Evolutionary conservation across 257 asterid genomes (phyloP).

Genomic region (Perilla frutescens): DNA sequence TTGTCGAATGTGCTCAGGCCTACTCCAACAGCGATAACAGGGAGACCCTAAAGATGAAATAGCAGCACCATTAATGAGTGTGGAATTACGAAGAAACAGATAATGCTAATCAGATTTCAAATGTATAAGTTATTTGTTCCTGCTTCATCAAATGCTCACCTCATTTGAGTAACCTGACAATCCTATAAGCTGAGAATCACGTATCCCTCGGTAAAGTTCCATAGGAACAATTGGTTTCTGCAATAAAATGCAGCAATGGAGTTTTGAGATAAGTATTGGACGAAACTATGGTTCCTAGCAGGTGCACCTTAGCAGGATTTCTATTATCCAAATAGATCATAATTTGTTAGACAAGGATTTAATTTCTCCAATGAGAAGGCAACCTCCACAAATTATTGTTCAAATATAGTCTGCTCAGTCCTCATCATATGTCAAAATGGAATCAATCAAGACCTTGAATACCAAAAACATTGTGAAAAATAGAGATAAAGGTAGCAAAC

Average conservation of each 20-base stretch:
- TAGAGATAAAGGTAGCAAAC: background rate
- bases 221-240: slow-evolving; percentile 72
- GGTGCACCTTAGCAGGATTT: background rate
- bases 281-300: background rate
- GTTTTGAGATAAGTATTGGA: background rate
- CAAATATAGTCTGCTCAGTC: too few relatives aligned
- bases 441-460: background rate
- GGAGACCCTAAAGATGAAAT: slow-evolving; percentile 51
- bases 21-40: slow-evolving; percentile 63
- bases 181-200: slow-evolving; percentile 76
- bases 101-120: background rate
- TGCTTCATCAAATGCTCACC: slow-evolving; percentile 45
- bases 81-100: background rate
- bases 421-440: too few relatives aligned
- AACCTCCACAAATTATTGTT: background rate
- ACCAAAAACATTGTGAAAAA: too few relatives aligned
- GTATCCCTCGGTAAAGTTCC: slow-evolving; percentile 62
- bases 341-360: background rate
- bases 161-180: slow-evolving; percentile 69
- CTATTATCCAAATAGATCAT: background rate
- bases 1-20: slow-evolving; percentile 65
- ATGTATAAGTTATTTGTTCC: slow-evolving; percentile 16
- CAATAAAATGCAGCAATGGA: slow-evolving; percentile 5
- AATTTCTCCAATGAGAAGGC: background rate
- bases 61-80: slow-evolving; percentile 20